Percentiles rank a stretch among this genome's conserved stretches.
phyloP scores from a whole-genome alignment of 306 rosid species.

The Luffa aegyptiaca region DNA sequence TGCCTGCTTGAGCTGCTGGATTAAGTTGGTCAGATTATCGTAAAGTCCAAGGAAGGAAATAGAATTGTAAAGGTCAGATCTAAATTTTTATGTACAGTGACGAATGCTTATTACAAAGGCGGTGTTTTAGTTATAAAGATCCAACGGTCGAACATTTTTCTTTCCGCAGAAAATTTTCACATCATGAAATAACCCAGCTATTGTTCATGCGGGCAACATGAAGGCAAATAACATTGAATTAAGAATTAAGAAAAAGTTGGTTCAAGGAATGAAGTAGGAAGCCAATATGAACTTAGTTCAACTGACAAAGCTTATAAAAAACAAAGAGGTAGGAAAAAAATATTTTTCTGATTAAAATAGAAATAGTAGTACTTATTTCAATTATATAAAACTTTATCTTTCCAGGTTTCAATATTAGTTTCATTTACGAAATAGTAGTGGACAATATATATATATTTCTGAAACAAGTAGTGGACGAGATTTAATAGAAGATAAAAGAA shows the following conservation, averaged over 20 bases:
- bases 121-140: neutral
- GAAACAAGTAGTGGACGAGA: neutral
- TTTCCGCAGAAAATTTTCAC: neutral
- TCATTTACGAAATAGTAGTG: neutral
- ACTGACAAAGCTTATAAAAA: no score
- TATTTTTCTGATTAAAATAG: neutral
- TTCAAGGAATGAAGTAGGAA: neutral
- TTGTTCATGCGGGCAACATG: neutral
- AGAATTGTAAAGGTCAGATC: neutral
- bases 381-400: neutral
- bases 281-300: neutral
- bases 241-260: neutral
- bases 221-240: neutral
- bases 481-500: neutral
- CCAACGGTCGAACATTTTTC: neutral
- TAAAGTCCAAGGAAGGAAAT: neutral
- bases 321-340: neutral
- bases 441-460: neutral
- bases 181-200: neutral
- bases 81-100: neutral
- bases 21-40: neutral
- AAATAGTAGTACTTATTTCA: neutral
- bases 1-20: neutral
- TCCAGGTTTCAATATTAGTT: neutral
- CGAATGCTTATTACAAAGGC: neutral